phyloP scores from a whole-genome alignment of 2,329 filamentous ascomycete genomes.

The Lachnellula willkommii region DNA sequence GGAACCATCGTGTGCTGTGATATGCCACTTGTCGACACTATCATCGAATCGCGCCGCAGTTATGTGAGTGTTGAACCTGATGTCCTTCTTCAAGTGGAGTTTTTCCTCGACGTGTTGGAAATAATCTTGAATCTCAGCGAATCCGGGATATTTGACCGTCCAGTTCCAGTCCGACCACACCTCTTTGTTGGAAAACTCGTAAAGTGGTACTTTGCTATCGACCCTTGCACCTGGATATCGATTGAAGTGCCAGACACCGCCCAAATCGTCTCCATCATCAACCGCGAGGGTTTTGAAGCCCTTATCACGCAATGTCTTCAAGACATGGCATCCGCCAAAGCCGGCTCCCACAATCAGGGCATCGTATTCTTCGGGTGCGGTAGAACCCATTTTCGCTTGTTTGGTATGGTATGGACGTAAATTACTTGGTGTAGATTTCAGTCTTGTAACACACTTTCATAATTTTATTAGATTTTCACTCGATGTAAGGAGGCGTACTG shows the following conservation, averaged over 20 bases:
- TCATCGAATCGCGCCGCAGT: conserved; percentile 9
- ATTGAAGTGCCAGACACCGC: conserved; percentile 12
- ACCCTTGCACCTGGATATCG: conserved; percentile 23
- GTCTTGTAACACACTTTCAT: too few relatives aligned
- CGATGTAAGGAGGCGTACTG: too few relatives aligned
- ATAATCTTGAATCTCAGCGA: conserved; percentile 49
- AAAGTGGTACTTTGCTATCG: conserved; percentile 17
- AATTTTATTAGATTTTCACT: too few relatives aligned
- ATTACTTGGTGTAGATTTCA: too few relatives aligned
- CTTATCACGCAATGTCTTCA: too few relatives aligned
- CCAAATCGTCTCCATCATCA: too few relatives aligned
- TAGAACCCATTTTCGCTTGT: too few relatives aligned
- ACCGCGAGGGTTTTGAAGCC: too few relatives aligned
- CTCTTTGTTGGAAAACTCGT: conserved; percentile 29
- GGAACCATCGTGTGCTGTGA: conserved; percentile 13
- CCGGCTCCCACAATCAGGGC: conserved; percentile 28
- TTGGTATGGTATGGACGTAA: too few relatives aligned
- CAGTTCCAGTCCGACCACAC: conserved; percentile 52
- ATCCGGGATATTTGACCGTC: conserved; percentile 47
- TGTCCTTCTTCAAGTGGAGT: conserved; percentile 45
- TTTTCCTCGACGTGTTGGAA: conserved; percentile 57
- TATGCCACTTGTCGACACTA: conserved; percentile 9
- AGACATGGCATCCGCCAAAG: conserved; percentile 36
- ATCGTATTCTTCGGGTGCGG: conserved; percentile 8
- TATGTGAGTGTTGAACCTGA: conserved; percentile 12